Evolutionary conservation across 2,329 filamentous ascomycete species (phyloP).

Genomic region (Macrophomina phaseolina): DNA sequence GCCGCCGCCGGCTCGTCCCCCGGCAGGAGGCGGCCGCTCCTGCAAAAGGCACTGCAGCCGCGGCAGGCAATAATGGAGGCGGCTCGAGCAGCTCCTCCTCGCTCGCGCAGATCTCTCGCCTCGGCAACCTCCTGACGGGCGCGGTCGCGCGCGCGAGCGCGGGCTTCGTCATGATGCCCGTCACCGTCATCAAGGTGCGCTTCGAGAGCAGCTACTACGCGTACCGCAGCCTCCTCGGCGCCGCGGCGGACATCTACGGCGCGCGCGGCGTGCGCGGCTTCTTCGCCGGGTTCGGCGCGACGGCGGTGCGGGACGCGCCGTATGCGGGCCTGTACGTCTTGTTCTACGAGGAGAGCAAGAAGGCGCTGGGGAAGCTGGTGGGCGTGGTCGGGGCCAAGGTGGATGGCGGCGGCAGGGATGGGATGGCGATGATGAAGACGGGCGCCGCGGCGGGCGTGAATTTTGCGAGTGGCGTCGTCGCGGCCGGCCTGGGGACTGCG

Average conservation of each 20-base stretch:
- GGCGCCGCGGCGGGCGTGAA: slow-evolving; percentile 72
- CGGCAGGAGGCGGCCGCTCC: too few relatives aligned
- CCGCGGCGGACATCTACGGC: slow-evolving; percentile 74
- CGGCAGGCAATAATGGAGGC: background rate
- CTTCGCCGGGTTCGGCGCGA: slow-evolving; percentile 93
- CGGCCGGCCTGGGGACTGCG: slow-evolving; percentile 81
- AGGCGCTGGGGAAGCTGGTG: slow-evolving; percentile 54
- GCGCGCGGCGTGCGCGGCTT: slow-evolving; percentile 81
- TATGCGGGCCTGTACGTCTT: slow-evolving; percentile 95
- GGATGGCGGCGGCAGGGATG: slow-evolving; percentile 35
- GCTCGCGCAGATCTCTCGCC: slow-evolving; percentile 81
- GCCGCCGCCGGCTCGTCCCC: slow-evolving; percentile 16
- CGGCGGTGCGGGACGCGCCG: slow-evolving; percentile 90
- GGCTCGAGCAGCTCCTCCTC: slow-evolving; percentile 63
- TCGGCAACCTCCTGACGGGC: slow-evolving; percentile 84
- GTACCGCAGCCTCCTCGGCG: slow-evolving; percentile 77
- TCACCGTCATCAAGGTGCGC: slow-evolving; percentile 95
- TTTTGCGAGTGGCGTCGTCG: slow-evolving; percentile 80
- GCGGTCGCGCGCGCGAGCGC: slow-evolving; percentile 83
- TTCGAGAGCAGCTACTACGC: slow-evolving; percentile 89
- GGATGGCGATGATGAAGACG: slow-evolving; percentile 38
- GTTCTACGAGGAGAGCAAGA: slow-evolving; percentile 87
- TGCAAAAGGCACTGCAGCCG: too few relatives aligned
- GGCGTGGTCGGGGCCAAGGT: slow-evolving; percentile 36
- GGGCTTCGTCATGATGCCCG: slow-evolving; percentile 90